Percentiles rank a stretch among this genome's conserved stretches.
Conservation (phyloP, 2,329 filamentous ascomycete species). For the Elsinoe fawcettii region DNA sequence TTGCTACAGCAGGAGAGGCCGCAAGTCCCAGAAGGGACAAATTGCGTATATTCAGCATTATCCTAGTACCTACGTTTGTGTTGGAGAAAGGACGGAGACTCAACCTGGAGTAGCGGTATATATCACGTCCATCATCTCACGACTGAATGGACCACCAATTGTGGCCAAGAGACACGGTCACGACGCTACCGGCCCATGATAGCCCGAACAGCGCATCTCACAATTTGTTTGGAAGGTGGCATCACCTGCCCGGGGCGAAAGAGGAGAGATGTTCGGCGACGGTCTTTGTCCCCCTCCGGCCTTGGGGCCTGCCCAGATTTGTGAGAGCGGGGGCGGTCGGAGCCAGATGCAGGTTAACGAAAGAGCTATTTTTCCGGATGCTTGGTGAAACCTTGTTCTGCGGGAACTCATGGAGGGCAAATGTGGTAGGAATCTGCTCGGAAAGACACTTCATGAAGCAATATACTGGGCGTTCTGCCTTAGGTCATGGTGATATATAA, state of each 20-base stretch:
- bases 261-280: conserved; percentile 2
- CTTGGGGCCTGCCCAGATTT: not conserved
- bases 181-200: not conserved
- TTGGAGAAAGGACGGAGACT: not conserved
- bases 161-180: not conserved
- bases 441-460: not conserved
- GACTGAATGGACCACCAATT: not conserved
- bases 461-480: not conserved
- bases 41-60: not conserved
- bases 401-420: not conserved
- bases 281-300: not conserved
- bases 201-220: not conserved
- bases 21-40: not conserved
- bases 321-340: not conserved
- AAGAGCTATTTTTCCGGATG: conserved; percentile 6
- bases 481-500: not conserved
- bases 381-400: not conserved
- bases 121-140: not conserved
- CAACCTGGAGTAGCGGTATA: not conserved
- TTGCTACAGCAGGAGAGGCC: conserved; percentile 28
- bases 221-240: conserved; percentile 10
- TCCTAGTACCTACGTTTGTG: not conserved
- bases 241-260: not conserved
- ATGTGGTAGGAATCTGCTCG: not conserved
- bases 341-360: not conserved